Evolutionary conservation across 495 filamentous ascomycete genomes (phyloP), one percentile per base, ranked within the genome.

Genomic region (Trichoderma orchidacearum): DNA sequence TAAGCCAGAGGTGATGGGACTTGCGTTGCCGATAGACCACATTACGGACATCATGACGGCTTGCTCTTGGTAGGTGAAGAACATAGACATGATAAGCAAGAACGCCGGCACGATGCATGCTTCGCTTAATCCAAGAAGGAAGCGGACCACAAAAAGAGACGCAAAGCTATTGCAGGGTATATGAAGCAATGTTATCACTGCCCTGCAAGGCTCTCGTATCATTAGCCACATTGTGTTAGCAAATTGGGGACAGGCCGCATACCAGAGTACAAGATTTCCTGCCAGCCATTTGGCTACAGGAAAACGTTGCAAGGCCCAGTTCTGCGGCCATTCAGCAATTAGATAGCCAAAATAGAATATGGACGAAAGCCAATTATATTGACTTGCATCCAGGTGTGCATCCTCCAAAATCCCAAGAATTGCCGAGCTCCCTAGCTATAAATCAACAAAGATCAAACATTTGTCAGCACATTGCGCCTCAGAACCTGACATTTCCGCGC

Each of bases 11-110:
- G 69, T 70, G 30, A 72, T 72, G 3, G 70, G 69, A 32, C 68
- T 72, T n/a, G 68, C 62, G 31, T 72, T 72, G 0, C 70, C 70
- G 45, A 69, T 63, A 30, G 70, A 68, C 68, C 68, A 74, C 70
- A 72, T 72, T 13, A 71, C 65, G 4, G 68, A 68, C 70, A 74
- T 72, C 38, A 72, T 48, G 1, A 74, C 69, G 12, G 69, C 62
- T 57, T 72, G 71, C 56, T 72, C 71, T 21, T 66, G 62, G 53
- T 74, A 72, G 1, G 70, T 74, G 60, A 72, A 74, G 59, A 72
- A 74, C 69, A 72, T 72, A 1, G 67, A 71, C 60, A 71, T 59
- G 13, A 57, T 66, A n/a, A 72, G 65, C 7, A 72, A 50, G 34
- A 74, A 74, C 8, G 70, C 66, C 7, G 70, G 69, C 5, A 72